Base-by-base conservation (phyloP, 2,329 filamentous ascomycete species). In the Acephala macrosclerotiorum region DNA sequence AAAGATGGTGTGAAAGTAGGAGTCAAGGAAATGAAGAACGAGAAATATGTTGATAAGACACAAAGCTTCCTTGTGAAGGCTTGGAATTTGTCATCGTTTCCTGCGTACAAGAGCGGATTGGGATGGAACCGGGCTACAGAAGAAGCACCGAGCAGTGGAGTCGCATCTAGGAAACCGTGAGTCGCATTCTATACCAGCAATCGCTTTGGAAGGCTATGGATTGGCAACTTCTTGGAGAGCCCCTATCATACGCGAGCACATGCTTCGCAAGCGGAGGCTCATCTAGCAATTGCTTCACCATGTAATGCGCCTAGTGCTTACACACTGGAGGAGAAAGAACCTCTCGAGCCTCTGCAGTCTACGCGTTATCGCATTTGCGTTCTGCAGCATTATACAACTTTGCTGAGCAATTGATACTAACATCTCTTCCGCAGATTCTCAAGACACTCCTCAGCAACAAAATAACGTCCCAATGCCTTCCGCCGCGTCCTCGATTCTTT, bases 1-100 rank as follows among this genome's bases (percentile, higher is more conserved):
- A 92, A 91, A 76, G 91, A 93, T 64, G 91, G 91, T 63, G 80
- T 92, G 67, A 86, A 87, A 66, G 90, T 94, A 53, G 89, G 89
- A 58, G 85, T 94, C 67, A 91, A 89, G 79, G 84, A 92, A 67
- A 78, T 91, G 58, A 84, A 85, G 70, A 84, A 86, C 61, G 91
- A 94, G 79, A 86, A 85, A 57, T 92, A 93, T 75, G 87, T 92
- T 73, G 91, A 94, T 72, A 83, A 82, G 73, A 93, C 91, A 20
- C 91, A 94, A 80, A 87, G 83, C 70, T 87, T 84, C 79, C 79
- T 90, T 61, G 87, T 90, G 64, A 89, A 89, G 79, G 87, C 87
- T 1, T 90, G 87, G 87, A 89, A 89, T 72, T 74, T 89, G 64
- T 77, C 75, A 45, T 74, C 71, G n/a, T 75, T 73, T 64, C 72